These are phyloP conservation scores for Alternaria arborescens DNA, from an alignment of 2,329 filamentous ascomycete genomes.

Conservation along the genomic window DNA sequence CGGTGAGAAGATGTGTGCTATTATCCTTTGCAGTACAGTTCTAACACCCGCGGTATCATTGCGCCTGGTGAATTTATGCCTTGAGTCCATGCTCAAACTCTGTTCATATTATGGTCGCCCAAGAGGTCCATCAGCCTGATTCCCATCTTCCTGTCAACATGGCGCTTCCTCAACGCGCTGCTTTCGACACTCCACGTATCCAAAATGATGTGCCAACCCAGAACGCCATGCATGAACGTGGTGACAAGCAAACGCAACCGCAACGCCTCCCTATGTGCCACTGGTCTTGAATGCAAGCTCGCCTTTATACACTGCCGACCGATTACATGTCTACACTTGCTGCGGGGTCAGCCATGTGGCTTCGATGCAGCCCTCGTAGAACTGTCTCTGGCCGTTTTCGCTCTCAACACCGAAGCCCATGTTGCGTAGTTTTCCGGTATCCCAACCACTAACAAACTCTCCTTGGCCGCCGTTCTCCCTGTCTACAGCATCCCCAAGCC, in stretches of 20 bases:
- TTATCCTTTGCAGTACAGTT: conserved; percentile 2
- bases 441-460: conserved; percentile 52
- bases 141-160: conserved; percentile 5
- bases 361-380: conserved; percentile 47
- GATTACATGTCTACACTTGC: conserved; percentile 24
- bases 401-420: conserved; percentile 48
- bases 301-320: conserved; percentile 9
- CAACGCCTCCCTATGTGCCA: conserved; percentile 35
- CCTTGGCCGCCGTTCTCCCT: conserved; percentile 45
- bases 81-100: conserved; percentile 9
- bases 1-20: background rate
- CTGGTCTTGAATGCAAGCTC: conserved; percentile 16
- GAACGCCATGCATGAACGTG: conserved; percentile 39
- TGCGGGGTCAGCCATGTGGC: conserved; percentile 52
- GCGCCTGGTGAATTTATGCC: conserved; percentile 4
- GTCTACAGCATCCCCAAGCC: conserved; percentile 46
- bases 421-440: conserved; percentile 46
- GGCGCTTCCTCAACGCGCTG: conserved; percentile 6
- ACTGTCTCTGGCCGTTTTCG: conserved; percentile 41
- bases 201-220: conserved; percentile 27
- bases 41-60: conserved; percentile 6
- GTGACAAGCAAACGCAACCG: conserved; percentile 29
- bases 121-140: conserved; percentile 5
- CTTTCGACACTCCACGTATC: conserved; percentile 13
- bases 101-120: conserved; percentile 10